Evolutionary conservation across 164 flowering plant genomes (phyloP).

Genomic region (Paratinospora sagittata): DNA sequence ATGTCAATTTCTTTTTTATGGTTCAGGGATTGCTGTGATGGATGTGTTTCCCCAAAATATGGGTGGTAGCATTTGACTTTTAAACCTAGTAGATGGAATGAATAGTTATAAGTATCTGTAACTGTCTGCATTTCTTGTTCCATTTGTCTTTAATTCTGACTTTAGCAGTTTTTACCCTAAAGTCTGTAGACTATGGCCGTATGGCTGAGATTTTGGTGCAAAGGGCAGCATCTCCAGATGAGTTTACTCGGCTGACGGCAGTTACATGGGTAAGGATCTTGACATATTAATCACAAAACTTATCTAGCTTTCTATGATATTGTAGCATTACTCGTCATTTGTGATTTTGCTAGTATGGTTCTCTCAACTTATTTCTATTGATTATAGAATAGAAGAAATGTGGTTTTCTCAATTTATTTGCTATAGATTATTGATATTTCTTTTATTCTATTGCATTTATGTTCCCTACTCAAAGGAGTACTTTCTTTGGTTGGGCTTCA

Average conservation of each 20-base stretch:
- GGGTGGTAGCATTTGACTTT: neutral
- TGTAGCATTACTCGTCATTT: neutral
- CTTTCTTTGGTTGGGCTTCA: neutral
- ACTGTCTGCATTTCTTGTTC: neutral
- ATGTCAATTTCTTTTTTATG: neutral
- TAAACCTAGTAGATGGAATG: neutral
- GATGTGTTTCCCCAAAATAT: neutral
- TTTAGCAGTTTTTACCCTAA: slow-evolving; percentile 52
- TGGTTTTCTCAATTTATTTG: neutral
- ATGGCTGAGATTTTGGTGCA: slow-evolving; percentile 98
- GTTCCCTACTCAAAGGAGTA: neutral
- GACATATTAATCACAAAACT: neutral
- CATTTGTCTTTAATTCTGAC: slow-evolving; percentile 36
- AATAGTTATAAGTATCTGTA: neutral
- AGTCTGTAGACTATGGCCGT: slow-evolving; percentile 99
- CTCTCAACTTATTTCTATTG: too few relatives aligned
- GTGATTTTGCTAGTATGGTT: neutral
- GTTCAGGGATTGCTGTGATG: neutral
- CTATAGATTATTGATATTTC: neutral
- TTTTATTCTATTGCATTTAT: neutral
- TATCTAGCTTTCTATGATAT: neutral
- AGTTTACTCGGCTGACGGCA: slow-evolving; percentile 87
- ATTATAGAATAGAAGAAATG: too few relatives aligned
- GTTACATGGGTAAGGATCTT: slow-evolving; percentile 80
- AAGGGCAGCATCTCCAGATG: slow-evolving; percentile 88